phyloP scores from a whole-genome alignment of 257 asterid species.

The Lycium barbarum region DNA sequence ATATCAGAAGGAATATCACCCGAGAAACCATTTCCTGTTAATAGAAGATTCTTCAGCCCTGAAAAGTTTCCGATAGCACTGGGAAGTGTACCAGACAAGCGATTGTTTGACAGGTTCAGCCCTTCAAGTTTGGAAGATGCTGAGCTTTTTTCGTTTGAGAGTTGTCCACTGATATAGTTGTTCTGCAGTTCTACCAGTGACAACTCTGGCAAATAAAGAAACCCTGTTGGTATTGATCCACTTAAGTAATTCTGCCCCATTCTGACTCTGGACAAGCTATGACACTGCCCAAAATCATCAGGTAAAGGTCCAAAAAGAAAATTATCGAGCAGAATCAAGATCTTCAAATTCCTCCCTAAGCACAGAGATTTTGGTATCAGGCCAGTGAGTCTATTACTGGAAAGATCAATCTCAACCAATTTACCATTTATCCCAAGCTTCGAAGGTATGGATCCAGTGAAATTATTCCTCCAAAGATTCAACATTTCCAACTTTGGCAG shows the following conservation, averaged over 20 bases:
- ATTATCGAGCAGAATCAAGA: slow-evolving; percentile 50
- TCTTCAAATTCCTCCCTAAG: slow-evolving; percentile 41
- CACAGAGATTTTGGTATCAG: slow-evolving; percentile 45
- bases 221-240: slow-evolving; percentile 47
- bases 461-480: slow-evolving; percentile 53
- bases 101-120: slow-evolving; percentile 45
- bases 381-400: slow-evolving; percentile 55
- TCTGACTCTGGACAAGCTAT: slow-evolving; percentile 43
- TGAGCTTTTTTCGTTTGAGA: slow-evolving; percentile 29
- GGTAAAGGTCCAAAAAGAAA: slow-evolving; percentile 54
- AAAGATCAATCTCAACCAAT: slow-evolving; percentile 44
- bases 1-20: slow-evolving; percentile 49
- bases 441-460: slow-evolving; percentile 51
- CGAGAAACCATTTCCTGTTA: slow-evolving; percentile 44
- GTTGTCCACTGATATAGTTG: slow-evolving; percentile 43
- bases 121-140: slow-evolving; percentile 44
- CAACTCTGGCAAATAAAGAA: slow-evolving; percentile 50
- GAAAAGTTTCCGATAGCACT: slow-evolving; percentile 43
- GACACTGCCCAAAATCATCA: slow-evolving; percentile 49
- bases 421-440: slow-evolving; percentile 48
- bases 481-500: slow-evolving; percentile 43
- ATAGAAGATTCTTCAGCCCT: slow-evolving; percentile 45
- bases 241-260: slow-evolving; percentile 53
- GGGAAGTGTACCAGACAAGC: slow-evolving; percentile 46
- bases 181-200: slow-evolving; percentile 50